These are phyloP conservation scores for Leucoagaricus sp. DNA, from an alignment of 1,284 basidiomycete genomes.

Conservation along the genomic window DNA sequence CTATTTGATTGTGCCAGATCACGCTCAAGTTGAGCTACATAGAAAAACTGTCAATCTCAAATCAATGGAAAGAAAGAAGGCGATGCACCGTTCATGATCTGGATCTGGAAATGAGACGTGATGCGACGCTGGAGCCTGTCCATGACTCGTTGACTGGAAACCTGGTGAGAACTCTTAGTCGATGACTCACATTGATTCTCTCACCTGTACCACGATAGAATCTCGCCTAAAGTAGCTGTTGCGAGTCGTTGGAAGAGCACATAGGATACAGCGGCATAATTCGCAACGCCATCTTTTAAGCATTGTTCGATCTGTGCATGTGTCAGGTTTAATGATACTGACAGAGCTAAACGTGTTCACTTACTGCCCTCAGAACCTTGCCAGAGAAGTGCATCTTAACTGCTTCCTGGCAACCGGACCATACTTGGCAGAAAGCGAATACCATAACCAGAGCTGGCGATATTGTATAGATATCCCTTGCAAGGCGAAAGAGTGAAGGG, in stretches of 20 bases:
- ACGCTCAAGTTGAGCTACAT: slow-evolving; percentile 6
- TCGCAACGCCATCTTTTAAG: neutral
- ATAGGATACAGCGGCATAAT: neutral
- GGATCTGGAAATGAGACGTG: slow-evolving; percentile 11
- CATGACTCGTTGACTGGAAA: neutral
- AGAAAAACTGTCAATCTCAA: neutral
- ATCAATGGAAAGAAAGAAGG: neutral
- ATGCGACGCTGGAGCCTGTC: neutral
- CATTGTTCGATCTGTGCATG: slow-evolving; percentile 8
- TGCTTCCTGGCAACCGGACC: slow-evolving; percentile 11
- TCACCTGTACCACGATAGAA: slow-evolving; percentile 13
- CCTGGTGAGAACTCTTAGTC: neutral
- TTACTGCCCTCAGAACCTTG: slow-evolving; percentile 7
- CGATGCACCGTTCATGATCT: slow-evolving; percentile 13
- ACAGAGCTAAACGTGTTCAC: neutral
- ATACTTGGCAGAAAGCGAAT: slow-evolving; percentile 5
- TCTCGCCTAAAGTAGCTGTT: neutral
- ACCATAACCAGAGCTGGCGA: slow-evolving; percentile 7
- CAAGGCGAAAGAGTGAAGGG: slow-evolving; percentile 2
- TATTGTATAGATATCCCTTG: slow-evolving; percentile 13
- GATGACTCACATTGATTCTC: neutral
- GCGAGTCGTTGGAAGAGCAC: neutral
- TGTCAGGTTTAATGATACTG: neutral
- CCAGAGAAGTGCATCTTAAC: slow-evolving; percentile 15
- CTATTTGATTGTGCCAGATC: neutral